phyloP scores from a whole-genome alignment of 2,329 filamentous ascomycete genomes.

The Pseudocercospora musae region DNA sequence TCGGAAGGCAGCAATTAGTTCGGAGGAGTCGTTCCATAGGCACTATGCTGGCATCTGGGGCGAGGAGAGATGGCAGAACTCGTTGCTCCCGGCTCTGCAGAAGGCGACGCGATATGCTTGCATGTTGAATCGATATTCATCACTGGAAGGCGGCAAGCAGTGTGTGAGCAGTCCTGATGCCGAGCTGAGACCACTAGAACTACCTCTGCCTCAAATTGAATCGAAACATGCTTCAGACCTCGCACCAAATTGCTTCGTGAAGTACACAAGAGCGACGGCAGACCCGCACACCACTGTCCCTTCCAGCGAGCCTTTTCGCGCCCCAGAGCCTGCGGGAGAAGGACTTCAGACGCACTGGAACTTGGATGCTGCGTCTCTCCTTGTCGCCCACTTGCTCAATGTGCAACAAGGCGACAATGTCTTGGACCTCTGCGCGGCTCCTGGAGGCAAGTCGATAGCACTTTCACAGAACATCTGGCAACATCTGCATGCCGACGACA shows the following conservation, averaged over 20 bases:
- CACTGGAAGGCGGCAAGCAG: conserved; percentile 13
- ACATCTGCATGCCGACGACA: conserved; percentile 18
- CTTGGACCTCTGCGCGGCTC: conserved; percentile 42
- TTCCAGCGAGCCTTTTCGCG: conserved; percentile 22
- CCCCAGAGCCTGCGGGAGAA: conserved; percentile 15
- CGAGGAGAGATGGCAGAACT: conserved; percentile 28
- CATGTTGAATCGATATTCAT: conserved; percentile 31
- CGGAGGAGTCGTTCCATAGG: conserved; percentile 31
- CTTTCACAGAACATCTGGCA: conserved; percentile 36
- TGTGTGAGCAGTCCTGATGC: conserved; percentile 12
- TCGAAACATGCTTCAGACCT: background rate
- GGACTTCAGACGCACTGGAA: conserved; percentile 32
- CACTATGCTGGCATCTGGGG: conserved; percentile 32
- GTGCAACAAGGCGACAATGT: conserved; percentile 38
- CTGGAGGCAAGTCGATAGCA: conserved; percentile 38
- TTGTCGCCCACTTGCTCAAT: conserved; percentile 36
- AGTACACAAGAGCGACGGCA: conserved; percentile 4
- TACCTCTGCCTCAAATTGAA: conserved; percentile 6
- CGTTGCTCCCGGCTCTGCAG: background rate
- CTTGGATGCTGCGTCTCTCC: conserved; percentile 35
- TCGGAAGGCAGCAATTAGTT: conserved; percentile 21
- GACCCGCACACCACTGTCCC: background rate
- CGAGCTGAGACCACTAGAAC: background rate
- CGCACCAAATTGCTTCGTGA: conserved; percentile 9
- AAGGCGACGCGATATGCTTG: conserved; percentile 24